phyloP scores from a whole-genome alignment of 164 flowering plant genomes.

The Akebia trifoliata region DNA sequence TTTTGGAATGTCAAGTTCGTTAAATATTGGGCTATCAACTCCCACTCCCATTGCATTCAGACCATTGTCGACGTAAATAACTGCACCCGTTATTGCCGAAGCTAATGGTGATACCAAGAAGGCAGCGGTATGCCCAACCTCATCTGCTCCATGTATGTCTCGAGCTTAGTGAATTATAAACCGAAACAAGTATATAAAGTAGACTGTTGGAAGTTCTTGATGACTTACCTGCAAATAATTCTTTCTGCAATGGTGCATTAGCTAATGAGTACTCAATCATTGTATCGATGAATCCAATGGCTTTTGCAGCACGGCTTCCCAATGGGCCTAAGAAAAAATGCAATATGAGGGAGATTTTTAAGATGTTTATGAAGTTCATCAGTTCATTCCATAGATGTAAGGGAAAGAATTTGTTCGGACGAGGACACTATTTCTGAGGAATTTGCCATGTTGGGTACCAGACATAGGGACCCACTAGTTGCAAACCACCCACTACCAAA shows the following conservation, averaged over 20 bases:
- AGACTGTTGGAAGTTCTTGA: background rate
- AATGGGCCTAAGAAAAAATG: conserved; percentile 54
- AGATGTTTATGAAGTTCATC: too few species aligned
- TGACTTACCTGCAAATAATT: conserved; percentile 62
- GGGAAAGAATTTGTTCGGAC: too few species aligned
- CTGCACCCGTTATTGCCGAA: conserved; percentile 81
- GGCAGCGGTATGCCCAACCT: conserved; percentile 82
- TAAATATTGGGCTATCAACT: conserved; percentile 76
- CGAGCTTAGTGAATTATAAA: background rate
- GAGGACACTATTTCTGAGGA: too few species aligned
- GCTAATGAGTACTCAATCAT: conserved; percentile 78
- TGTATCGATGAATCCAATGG: conserved; percentile 82
- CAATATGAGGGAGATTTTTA: too few species aligned
- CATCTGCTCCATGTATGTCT: conserved; percentile 45
- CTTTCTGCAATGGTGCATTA: conserved; percentile 87
- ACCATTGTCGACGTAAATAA: conserved; percentile 83
- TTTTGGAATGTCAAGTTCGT: conserved; percentile 62
- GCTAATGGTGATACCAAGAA: conserved; percentile 87
- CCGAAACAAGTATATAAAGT: background rate
- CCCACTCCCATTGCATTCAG: conserved; percentile 88
- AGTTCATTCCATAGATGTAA: too few species aligned
- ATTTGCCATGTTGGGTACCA: too few species aligned
- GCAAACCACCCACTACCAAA: too few species aligned
- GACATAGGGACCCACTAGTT: too few species aligned
- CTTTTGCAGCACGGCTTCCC: conserved; percentile 88